phyloP scores from a whole-genome alignment of 164 flowering plant genomes.

The Buxus sempervirens region DNA sequence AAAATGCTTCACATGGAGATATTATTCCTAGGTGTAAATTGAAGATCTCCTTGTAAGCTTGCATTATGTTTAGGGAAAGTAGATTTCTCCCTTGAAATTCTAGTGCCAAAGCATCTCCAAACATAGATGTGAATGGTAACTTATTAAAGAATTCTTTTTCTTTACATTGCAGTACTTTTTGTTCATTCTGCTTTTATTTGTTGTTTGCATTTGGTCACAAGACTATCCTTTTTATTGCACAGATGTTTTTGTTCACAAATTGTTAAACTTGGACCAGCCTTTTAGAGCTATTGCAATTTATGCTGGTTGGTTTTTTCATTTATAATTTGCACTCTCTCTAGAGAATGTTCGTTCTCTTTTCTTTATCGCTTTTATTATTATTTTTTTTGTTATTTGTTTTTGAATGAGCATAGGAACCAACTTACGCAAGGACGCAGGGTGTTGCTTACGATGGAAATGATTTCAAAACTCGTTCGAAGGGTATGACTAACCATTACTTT shows the following conservation, averaged over 20 bases:
- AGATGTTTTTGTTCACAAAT: no score
- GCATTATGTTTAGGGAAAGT: background rate
- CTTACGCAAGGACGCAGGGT: conserved; percentile 90
- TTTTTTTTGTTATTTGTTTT: background rate
- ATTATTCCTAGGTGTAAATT: no score
- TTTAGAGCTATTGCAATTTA: background rate
- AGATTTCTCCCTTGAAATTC: background rate
- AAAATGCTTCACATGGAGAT: no score
- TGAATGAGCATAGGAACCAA: conserved; percentile 49
- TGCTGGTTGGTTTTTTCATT: background rate
- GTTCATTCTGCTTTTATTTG: background rate
- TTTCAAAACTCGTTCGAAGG: conserved; percentile 75
- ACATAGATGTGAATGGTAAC: background rate
- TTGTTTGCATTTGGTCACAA: no score
- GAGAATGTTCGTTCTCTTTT: background rate
- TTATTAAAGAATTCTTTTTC: background rate
- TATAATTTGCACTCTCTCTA: background rate
- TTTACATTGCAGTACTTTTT: background rate
- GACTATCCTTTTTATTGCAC: background rate
- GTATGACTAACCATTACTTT: conserved; percentile 33
- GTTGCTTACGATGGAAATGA: conserved; percentile 63
- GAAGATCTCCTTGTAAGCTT: no score
- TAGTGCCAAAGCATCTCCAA: background rate
- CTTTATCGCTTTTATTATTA: background rate
- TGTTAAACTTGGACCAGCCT: background rate